phyloP scores from a whole-genome alignment of 2,329 filamentous ascomycete genomes.

The Paecilomyces formosus region DNA sequence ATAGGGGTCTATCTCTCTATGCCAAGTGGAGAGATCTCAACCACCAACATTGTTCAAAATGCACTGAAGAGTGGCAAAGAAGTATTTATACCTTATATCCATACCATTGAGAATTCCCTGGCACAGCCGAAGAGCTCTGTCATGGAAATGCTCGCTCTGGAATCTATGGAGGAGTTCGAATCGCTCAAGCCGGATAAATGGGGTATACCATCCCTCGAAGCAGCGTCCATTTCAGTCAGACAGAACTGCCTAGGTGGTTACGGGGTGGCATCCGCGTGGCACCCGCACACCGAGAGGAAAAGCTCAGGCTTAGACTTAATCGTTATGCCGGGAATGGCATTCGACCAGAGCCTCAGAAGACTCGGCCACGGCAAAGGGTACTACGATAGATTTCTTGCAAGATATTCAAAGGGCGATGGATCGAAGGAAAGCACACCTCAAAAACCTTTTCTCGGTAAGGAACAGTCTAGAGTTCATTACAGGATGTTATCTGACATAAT shows the following conservation, averaged over 20 bases:
- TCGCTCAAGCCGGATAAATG: constrained; percentile 71
- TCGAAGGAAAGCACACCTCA: constrained; percentile 23
- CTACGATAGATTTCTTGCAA: constrained; percentile 86
- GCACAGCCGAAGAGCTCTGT: constrained; percentile 52
- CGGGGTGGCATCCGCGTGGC: constrained; percentile 26
- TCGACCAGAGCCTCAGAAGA: constrained; percentile 67
- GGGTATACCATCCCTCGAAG: constrained; percentile 84
- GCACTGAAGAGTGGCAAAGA: constrained; percentile 70
- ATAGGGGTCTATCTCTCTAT: constrained; percentile 91
- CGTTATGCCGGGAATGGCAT: constrained; percentile 86
- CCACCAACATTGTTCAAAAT: constrained; percentile 71
- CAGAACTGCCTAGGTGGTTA: constrained; percentile 65
- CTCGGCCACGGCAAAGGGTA: constrained; percentile 94
- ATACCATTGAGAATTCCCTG: constrained; percentile 45
- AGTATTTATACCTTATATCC: constrained; percentile 87
- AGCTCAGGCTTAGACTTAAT: constrained; percentile 66
- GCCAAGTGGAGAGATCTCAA: constrained; percentile 80
- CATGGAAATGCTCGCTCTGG: constrained; percentile 92
- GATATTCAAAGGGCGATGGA: constrained; percentile 51
- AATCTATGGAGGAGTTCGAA: constrained; percentile 68
- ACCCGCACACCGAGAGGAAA: constrained; percentile 12
- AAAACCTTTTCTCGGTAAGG: constrained; percentile 55
- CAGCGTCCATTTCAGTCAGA: constrained; percentile 56
- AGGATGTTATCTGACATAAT: constrained; percentile 14
- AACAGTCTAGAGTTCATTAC: constrained; percentile 4